Evolutionary conservation across 257 asterid genomes (phyloP), one percentile per base, ranked within the genome.

Genomic region (Lycium barbarum): DNA sequence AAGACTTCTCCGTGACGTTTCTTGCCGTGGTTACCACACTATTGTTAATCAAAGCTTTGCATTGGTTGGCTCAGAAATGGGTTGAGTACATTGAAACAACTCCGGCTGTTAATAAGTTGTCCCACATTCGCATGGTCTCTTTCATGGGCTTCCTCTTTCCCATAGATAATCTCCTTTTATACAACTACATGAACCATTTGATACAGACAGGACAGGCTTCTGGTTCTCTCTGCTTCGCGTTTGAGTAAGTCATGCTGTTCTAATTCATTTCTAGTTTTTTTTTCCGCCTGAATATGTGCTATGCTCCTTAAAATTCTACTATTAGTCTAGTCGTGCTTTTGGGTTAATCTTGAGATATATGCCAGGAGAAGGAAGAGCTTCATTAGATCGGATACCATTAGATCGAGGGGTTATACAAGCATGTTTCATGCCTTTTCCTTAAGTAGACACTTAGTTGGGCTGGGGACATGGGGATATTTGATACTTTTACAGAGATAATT

Each of bases 61-160:
- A 96, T 87, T 96, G 99, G 99, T 88, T 96, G 93, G 98, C 97
- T 83, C 99, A 96, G 83, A 96, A 96, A 92, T 90, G 99, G 87
- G 98, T 96, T 49, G 99, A 96, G 82, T 96, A 95, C 92, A 96
- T 96, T 79, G 98, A 96, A 85, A 96, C 98, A 7, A 96, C 99
- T 84, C 97, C 98, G 7, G 83, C 98, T 47, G 95, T 96, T 76
- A 89, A 98, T 43, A 86, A 84, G 88, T 85, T 91, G 81, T 91
- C 99, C 83, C 98, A 96, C 84, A 70, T 90, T 86, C 94, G 98
- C 81, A 96, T 93, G 9, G 94, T 93, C 20, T 95, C 99, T 68
- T 96, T 96, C 88, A 59, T 96, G 96, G 98, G 92, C 38, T 95
- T 96, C 88, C 98, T 96, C 84, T 93, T 95, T 65, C 87, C 93